These are phyloP conservation scores for Remersonia thermophila DNA, from an alignment of 2,329 filamentous ascomycete genomes.

Conservation along the genomic window DNA sequence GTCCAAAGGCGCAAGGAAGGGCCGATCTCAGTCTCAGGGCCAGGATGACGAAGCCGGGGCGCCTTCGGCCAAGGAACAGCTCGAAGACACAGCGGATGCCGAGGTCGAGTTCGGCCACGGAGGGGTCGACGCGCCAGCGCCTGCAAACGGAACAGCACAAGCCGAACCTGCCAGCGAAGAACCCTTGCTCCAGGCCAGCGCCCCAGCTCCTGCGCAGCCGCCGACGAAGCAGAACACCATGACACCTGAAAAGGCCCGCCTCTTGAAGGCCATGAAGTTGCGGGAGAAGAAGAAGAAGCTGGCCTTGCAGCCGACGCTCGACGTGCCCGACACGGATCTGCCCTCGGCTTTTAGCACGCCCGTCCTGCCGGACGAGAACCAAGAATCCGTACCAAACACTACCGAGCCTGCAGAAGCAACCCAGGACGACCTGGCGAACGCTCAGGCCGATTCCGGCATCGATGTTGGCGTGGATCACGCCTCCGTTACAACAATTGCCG, in stretches of 20 bases:
- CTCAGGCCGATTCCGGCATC: constrained; percentile 43
- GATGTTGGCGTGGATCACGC: constrained; percentile 36
- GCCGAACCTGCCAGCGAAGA: constrained; percentile 26
- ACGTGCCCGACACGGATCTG: constrained; percentile 18
- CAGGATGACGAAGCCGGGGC: constrained; percentile 20
- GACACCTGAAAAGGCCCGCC: constrained; percentile 76
- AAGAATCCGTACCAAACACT: constrained; percentile 2
- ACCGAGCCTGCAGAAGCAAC: constrained; percentile 15
- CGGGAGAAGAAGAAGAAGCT: constrained; percentile 63
- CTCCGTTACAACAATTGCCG: constrained; percentile 23
- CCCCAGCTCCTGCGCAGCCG: constrained; percentile 27
- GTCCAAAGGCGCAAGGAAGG: constrained; percentile 44
- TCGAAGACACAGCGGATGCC: constrained; percentile 27
- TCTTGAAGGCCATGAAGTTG: constrained; percentile 90
- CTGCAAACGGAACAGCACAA: constrained; percentile 19
- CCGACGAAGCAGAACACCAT: constrained; percentile 40
- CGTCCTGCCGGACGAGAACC: constrained; percentile 24
- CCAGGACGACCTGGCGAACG: constrained; percentile 26
- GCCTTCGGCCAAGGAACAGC: constrained; percentile 25
- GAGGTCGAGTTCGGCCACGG: constrained; percentile 25
- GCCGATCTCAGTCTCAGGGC: constrained; percentile 26
- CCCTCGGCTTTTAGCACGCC: constrained; percentile 15
- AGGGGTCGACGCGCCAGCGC: constrained; percentile 16
- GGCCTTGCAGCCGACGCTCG: constrained; percentile 20
- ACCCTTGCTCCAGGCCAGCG: constrained; percentile 28